Evolutionary conservation across 2,329 filamentous ascomycete species (phyloP).

Genomic region (Fusarium odoratissimum): DNA sequence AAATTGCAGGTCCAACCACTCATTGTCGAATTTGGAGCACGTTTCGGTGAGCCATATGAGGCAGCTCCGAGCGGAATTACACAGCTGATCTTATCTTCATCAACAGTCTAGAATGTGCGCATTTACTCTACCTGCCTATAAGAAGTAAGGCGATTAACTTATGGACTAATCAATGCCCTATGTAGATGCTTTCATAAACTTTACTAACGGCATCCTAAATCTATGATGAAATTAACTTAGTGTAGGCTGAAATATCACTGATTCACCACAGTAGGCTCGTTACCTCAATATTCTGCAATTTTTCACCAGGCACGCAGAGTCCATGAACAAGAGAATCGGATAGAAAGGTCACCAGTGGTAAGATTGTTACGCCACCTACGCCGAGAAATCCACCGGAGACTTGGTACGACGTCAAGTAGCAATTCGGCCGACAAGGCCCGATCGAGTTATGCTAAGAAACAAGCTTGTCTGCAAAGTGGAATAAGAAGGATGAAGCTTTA

Average conservation of each 20-base stretch:
- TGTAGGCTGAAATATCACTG: background rate
- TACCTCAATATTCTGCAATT: background rate
- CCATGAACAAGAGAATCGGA: background rate
- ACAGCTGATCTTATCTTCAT: background rate
- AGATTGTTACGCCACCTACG: slow-evolving; percentile 11
- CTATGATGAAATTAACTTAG: background rate
- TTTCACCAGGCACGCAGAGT: background rate
- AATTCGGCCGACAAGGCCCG: slow-evolving; percentile 28
- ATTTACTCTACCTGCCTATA: background rate
- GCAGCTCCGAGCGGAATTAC: background rate
- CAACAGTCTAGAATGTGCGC: background rate
- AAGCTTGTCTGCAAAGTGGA: slow-evolving; percentile 36
- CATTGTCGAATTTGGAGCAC: background rate
- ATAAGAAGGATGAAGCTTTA: slow-evolving; percentile 10
- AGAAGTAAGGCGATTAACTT: background rate
- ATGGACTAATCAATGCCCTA: background rate
- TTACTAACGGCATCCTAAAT: background rate
- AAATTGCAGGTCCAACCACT: background rate
- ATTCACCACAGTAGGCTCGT: background rate
- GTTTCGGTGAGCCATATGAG: background rate
- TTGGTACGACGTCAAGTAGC: slow-evolving; percentile 9
- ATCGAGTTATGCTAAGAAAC: slow-evolving; percentile 38
- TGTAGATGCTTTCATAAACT: background rate
- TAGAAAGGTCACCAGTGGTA: background rate
- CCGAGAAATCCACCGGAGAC: background rate